Base-by-base conservation (phyloP, 148 eudicot genomes). In the Gaultheria prostrata region DNA sequence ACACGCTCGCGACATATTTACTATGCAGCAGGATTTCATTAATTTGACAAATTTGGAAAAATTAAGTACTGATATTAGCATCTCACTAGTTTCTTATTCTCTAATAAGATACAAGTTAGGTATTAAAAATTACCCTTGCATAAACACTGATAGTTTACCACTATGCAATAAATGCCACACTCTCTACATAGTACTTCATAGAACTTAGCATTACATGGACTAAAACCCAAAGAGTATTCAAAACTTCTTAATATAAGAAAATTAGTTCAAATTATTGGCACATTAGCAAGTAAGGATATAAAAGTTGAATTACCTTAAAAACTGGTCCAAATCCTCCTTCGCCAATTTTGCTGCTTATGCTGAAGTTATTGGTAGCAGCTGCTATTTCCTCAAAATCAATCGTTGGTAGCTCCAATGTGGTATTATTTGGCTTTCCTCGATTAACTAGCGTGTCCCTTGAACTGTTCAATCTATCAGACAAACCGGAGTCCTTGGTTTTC, bases 251-350 rank as follows among this genome's bases (percentile, higher is more conserved):
- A 20, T 20, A 21, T 59, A 21, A 8, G 2, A 59, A 59, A 21
- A 20, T 6, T 21, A 59, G 8, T 21, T 21, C 11, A 2, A 20
- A 59, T 59, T 59, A 21, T 20, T 9, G 65, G 3, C 65, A 59
- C 2, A 11, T 59, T 59, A 59, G 65, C 65, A 7, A 59, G 26
- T 59, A 59, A 20, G 24, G 3, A 21, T 8, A 59, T 21, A 6
- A 20, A 59, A 59, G 65, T 26, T 59, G 24, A 59, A 70, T 33
- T 70, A 70, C 75, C 75, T 70, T 70, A 32, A 30, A 70, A 70
- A 70, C 35, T 10, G 83, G 80, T 13, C 90, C 90, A 61, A 86
- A 88, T 78, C 90, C 87, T 75, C 88, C 88, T 57, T 77, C 67
- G 72, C 90, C 90, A 24, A 88, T 71, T 82, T 85, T 86, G 80